Conservation (phyloP, 305 asterid genomes). For the Euphrasia arctica region DNA sequence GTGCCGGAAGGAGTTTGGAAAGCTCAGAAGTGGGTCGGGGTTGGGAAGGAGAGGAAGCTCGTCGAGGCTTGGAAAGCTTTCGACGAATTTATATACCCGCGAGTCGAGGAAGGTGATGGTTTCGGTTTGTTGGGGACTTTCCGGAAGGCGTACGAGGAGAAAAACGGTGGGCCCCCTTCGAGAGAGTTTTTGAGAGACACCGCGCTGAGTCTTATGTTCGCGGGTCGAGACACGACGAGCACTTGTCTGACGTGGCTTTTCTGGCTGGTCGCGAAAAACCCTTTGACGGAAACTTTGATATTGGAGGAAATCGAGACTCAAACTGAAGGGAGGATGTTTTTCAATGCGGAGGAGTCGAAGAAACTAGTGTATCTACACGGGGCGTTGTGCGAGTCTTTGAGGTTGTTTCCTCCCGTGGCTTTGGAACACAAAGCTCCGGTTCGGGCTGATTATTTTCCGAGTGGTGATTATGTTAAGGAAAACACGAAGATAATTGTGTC, state of each 20-base stretch:
- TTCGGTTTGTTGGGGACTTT: constrained; percentile 25
- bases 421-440: constrained; percentile 24
- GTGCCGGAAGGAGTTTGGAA: constrained; percentile 48
- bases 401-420: constrained; percentile 26
- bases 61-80: constrained; percentile 35
- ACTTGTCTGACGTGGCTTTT: constrained; percentile 42
- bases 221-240: constrained; percentile 45
- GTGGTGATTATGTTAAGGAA: constrained; percentile 12
- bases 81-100: constrained; percentile 39
- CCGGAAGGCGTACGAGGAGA: constrained; percentile 21
- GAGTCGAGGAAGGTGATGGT: not conserved
- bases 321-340: not conserved
- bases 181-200: constrained; percentile 38
- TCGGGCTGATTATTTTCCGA: constrained; percentile 21
- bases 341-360: constrained; percentile 6
- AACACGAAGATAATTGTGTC: constrained; percentile 20
- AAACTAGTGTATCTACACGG: constrained; percentile 19
- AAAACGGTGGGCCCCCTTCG: not conserved
- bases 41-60: constrained; percentile 49
- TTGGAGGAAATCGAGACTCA: constrained; percentile 26
- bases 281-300: constrained; percentile 18
- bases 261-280: constrained; percentile 37
- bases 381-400: constrained; percentile 23
- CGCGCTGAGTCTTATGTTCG: constrained; percentile 34
- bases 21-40: constrained; percentile 35